Evolutionary conservation across 1,284 basidiomycete species (phyloP).

Genomic region (Ustilago bromivora): DNA sequence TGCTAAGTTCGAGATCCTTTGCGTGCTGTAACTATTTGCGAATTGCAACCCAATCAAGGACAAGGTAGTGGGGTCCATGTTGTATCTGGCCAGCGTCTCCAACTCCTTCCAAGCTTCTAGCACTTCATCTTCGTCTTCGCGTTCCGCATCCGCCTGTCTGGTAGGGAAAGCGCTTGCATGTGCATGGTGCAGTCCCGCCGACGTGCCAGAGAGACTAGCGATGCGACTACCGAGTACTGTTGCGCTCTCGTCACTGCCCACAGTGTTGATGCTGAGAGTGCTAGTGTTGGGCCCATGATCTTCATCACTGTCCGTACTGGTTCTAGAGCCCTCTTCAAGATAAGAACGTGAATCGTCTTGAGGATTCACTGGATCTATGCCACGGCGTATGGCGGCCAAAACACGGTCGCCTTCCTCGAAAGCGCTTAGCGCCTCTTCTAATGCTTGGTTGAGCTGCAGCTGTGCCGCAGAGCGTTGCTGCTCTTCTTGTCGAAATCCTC

Average conservation of each 20-base stretch:
- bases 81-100: constrained; percentile 43
- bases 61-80: constrained; percentile 60
- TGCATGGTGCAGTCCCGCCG: constrained; percentile 21
- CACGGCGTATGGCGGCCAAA: constrained; percentile 34
- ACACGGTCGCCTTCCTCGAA: constrained; percentile 36
- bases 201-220: constrained; percentile 33
- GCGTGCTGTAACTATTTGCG: constrained; percentile 23
- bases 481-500: constrained; percentile 16
- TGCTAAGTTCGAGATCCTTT: constrained; percentile 5
- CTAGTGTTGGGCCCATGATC: constrained; percentile 44
- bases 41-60: constrained; percentile 55
- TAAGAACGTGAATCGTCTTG: background rate
- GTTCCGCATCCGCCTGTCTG: constrained; percentile 8
- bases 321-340: constrained; percentile 10
- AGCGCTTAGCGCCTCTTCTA: constrained; percentile 45
- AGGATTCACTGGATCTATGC: background rate
- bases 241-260: constrained; percentile 50
- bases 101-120: constrained; percentile 44
- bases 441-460: constrained; percentile 44
- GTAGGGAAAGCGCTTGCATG: background rate
- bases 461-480: constrained; percentile 36
- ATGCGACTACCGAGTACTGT: constrained; percentile 45
- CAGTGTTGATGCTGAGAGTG: constrained; percentile 50
- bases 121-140: constrained; percentile 42
- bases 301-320: constrained; percentile 44